These are phyloP conservation scores for Solanum arcanum DNA, from an alignment of 257 asterid genomes.

Conservation along the genomic window DNA sequence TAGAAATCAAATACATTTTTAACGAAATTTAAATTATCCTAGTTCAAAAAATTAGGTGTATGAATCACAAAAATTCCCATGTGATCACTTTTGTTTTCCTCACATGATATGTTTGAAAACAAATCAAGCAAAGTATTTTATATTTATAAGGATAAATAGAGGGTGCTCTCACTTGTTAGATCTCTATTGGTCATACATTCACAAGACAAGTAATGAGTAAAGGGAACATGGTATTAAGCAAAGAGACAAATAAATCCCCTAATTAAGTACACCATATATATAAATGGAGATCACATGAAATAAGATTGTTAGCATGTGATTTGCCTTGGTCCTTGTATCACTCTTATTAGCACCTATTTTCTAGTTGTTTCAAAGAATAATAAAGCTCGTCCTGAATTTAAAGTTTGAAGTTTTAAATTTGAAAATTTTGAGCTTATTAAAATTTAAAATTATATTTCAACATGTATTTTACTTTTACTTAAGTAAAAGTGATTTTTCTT, in stretches of 20 bases:
- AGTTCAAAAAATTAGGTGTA: neutral
- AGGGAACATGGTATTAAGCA: neutral
- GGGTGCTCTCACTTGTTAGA: neutral
- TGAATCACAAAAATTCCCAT: neutral
- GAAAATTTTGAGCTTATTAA: too few relatives aligned
- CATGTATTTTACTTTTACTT: too few relatives aligned
- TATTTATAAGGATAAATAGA: neutral
- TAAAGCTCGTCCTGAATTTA: too few relatives aligned
- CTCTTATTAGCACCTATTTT: too few relatives aligned
- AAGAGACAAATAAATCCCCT: constrained; percentile 21
- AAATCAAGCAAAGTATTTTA: neutral
- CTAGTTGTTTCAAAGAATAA: too few relatives aligned
- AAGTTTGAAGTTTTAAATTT: too few relatives aligned
- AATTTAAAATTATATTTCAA: too few relatives aligned
- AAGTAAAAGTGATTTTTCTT: too few relatives aligned
- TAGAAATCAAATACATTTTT: too few relatives aligned
- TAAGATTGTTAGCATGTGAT: constrained; percentile 29
- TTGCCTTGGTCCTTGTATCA: constrained; percentile 14
- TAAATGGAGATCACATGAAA: constrained; percentile 32
- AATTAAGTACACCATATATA: neutral
- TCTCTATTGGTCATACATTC: neutral
- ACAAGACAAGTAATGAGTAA: constrained; percentile 9
- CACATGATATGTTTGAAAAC: neutral
- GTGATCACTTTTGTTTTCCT: neutral
- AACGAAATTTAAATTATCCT: neutral